Evolutionary conservation across 1,139 yeast genomes (phyloP).

Genomic region (Hyphopichia pseudoburtonii): DNA sequence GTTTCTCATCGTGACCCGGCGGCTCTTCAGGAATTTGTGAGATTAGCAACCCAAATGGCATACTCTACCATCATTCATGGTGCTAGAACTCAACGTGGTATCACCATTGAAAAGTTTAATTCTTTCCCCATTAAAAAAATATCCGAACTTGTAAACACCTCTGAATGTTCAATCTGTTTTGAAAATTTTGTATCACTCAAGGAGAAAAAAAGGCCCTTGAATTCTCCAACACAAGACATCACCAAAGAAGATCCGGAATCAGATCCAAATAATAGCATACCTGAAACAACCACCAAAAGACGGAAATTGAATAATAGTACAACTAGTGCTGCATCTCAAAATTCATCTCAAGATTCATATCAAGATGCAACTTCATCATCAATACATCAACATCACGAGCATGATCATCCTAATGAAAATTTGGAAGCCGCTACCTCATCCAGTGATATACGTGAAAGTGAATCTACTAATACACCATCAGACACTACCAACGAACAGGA

Average conservation of each 20-base stretch:
- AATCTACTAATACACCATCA: not conserved
- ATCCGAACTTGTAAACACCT: slow-evolving; percentile 26
- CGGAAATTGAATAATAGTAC: slow-evolving; percentile 9
- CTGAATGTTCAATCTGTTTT: slow-evolving; percentile 68
- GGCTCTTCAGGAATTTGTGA: slow-evolving; percentile 55
- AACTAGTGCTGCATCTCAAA: not conserved
- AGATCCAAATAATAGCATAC: not conserved
- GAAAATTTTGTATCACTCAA: slow-evolving; percentile 44
- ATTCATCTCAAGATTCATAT: not conserved
- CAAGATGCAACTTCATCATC: not conserved
- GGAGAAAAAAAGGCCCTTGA: slow-evolving; percentile 8
- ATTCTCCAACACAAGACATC: slow-evolving; percentile 6
- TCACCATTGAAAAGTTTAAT: slow-evolving; percentile 52
- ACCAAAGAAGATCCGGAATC: slow-evolving; percentile 8
- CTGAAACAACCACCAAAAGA: slow-evolving; percentile 9
- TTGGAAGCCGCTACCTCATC: too few species aligned
- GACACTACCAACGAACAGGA: slow-evolving; percentile 8
- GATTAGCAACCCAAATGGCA: slow-evolving; percentile 71
- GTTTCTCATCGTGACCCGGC: slow-evolving; percentile 55
- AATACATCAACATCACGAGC: not conserved
- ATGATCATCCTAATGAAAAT: not conserved
- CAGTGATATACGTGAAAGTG: not conserved
- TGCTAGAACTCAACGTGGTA: slow-evolving; percentile 47
- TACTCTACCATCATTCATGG: slow-evolving; percentile 51
- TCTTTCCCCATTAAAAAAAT: slow-evolving; percentile 39